Evolutionary conservation across 345 rosid species (phyloP), one percentile per base, ranked within the genome.

Genomic region (Populus simonii): DNA sequence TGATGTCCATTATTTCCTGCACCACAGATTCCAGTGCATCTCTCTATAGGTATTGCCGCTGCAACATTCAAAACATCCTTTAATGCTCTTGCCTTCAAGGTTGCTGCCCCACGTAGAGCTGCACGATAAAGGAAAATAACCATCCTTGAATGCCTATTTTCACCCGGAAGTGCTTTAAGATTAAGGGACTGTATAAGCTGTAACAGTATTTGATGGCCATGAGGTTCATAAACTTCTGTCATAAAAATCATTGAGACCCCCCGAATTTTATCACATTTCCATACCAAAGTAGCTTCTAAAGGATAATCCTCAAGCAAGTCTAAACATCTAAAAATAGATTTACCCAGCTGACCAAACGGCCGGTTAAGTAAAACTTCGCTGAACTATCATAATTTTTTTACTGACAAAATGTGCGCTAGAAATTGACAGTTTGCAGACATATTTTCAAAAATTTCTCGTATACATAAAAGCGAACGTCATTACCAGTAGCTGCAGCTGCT

Each of bases 401-500:
- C 27, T n/a, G 23, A n/a, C 63, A 59, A 9, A 10, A 59, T 9
- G 65, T 11, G 65, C 29, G 15, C 65, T 23, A 59, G 65, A 59
- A 59, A 59, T 11, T 1, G 65, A n/a, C 27, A 59, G 29, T 11
- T 23, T n/a, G 65, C 29, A 59, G 65, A 13, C 12, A 59, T 9
- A 59, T 25, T 23, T 59, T 15, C 6, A n/a, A 59, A n/a, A 59
- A 1, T n/a, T 23, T 23, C 12, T 59, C 1, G n/a, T 8, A n/a
- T 25, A 11, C 7, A n/a, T 23, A n/a, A 59, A n/a, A 25, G 4
- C 15, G 4, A 31, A 51, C 51, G 1, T 1, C 68, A 66, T 22
- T 89, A 93, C 98, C 97, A 38, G 99, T 93, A 29, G 99, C 99
- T 67, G 98, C 98, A 5, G 96, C 99, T 33, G 98, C 97, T 20